phyloP scores from a whole-genome alignment of 2,329 filamentous ascomycete genomes.

The Phaeomoniella chlamydospora region DNA sequence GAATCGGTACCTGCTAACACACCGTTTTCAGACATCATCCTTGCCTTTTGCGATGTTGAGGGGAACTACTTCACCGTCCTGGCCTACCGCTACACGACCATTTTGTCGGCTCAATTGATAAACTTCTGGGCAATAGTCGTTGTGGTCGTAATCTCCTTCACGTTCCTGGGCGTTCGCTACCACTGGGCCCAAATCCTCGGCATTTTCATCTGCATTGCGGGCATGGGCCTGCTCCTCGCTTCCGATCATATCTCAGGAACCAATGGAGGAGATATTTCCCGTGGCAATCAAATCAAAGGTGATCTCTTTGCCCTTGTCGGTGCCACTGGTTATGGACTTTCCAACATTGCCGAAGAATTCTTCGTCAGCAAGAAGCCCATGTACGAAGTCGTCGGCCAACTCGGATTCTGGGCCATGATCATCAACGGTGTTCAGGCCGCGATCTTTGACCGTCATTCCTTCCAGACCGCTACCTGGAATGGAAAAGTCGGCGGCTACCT shows the following conservation, averaged over 20 bases:
- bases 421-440: slow-evolving; percentile 85
- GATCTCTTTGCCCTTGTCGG: slow-evolving; percentile 84
- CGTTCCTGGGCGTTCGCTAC: slow-evolving; percentile 77
- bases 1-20: neutral
- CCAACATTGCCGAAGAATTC: slow-evolving; percentile 89
- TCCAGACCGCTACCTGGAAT: slow-evolving; percentile 52
- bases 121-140: slow-evolving; percentile 98
- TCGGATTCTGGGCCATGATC: slow-evolving; percentile 73
- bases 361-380: slow-evolving; percentile 73
- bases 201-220: slow-evolving; percentile 81
- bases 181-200: slow-evolving; percentile 71
- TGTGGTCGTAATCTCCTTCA: slow-evolving; percentile 73
- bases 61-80: slow-evolving; percentile 97
- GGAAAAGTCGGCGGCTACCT: slow-evolving; percentile 63
- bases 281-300: slow-evolving; percentile 66
- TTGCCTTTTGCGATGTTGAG: slow-evolving; percentile 86
- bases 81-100: slow-evolving; percentile 83
- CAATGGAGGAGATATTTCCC: slow-evolving; percentile 44
- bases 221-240: slow-evolving; percentile 73
- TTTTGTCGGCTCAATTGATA: slow-evolving; percentile 84
- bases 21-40: slow-evolving; percentile 49
- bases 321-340: slow-evolving; percentile 79
- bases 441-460: slow-evolving; percentile 75
- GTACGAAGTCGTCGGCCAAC: slow-evolving; percentile 85
- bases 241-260: slow-evolving; percentile 70